Base-by-base conservation (phyloP, 352 stramenopile species). In the Phytophthora pseudosyringae region DNA sequence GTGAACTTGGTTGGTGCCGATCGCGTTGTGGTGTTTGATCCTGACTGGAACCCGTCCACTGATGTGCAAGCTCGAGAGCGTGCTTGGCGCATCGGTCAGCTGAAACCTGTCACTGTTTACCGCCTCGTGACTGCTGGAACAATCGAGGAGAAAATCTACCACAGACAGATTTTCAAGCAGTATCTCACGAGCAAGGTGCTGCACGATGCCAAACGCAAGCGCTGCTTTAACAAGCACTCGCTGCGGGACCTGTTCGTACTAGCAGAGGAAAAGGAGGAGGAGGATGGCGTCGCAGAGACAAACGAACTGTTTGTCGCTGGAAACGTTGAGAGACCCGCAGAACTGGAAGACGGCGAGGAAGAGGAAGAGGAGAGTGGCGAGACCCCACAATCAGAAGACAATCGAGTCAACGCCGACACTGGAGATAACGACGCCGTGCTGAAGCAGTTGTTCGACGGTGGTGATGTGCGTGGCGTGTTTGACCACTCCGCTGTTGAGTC, bases 141-240 rank as follows among this genome's bases (percentile, higher is more conserved):
- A 21, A 99, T 99, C 57, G 98, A 99, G 78, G 98, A 99, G 69
- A 99, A 99, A 64, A 99, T 99, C 45, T 99, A 99, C 77, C 97
- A 99, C 61, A 78, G 97, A 0, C 96, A 99, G 74, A 99, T 99
- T 46, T 99, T 99, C 84, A 99, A 99, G 74, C 97, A 98, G 70
- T 98, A 98, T 32, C 64, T 99, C 15, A 98, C 97, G 0, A 99
- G 98, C 64, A 97, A 98, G 55, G 93, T 99, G 3, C 75, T 99
- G 41, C 93, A 98, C 40, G 96, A 99, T 69, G 91, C 97, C 26
- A 98, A 98, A 64, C 96, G 98, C 57, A 95, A 96, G 71, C 86
- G 97, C 0, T 97, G 98, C 28, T 99, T 99, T 68, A 99, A 97
- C 54, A 93, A 98, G 45, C 95, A 98, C 64, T 94, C 98, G 55